These are phyloP conservation scores for Aureobasidium sp. DNA, from an alignment of 2,329 filamentous ascomycete species.

Conservation along the genomic window DNA sequence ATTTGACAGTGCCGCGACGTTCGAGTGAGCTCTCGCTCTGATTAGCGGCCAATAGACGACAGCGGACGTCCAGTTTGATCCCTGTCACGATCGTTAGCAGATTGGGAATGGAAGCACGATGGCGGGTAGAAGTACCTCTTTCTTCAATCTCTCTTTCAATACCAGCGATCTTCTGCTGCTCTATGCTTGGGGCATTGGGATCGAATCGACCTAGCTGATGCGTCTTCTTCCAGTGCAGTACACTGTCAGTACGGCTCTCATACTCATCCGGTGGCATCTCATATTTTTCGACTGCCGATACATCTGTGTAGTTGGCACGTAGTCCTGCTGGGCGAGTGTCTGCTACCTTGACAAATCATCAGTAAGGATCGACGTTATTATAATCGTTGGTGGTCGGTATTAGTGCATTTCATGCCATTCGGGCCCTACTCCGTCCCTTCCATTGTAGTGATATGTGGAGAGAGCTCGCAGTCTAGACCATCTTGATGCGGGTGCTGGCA, in stretches of 20 bases:
- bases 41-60: constrained; percentile 49
- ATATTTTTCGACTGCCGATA: constrained; percentile 79
- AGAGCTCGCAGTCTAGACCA: neutral
- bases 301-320: constrained; percentile 74
- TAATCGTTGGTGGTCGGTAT: neutral
- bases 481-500: too few relatives aligned
- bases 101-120: neutral
- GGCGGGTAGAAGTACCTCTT: constrained; percentile 42
- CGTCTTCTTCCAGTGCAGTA: constrained; percentile 91
- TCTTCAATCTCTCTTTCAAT: constrained; percentile 62
- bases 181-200: constrained; percentile 67
- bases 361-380: neutral
- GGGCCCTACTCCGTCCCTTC: neutral
- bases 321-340: constrained; percentile 72
- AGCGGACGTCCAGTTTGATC: constrained; percentile 38
- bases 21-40: constrained; percentile 39
- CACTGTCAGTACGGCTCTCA: constrained; percentile 76
- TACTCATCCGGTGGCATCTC: constrained; percentile 81
- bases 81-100: constrained; percentile 24
- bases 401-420: neutral
- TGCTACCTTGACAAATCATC: constrained; percentile 51
- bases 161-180: constrained; percentile 64
- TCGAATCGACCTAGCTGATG: constrained; percentile 96
- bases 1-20: constrained; percentile 62
- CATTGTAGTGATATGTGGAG: neutral